phyloP scores from a whole-genome alignment of 306 rosid species.

The Rosa chinensis region DNA sequence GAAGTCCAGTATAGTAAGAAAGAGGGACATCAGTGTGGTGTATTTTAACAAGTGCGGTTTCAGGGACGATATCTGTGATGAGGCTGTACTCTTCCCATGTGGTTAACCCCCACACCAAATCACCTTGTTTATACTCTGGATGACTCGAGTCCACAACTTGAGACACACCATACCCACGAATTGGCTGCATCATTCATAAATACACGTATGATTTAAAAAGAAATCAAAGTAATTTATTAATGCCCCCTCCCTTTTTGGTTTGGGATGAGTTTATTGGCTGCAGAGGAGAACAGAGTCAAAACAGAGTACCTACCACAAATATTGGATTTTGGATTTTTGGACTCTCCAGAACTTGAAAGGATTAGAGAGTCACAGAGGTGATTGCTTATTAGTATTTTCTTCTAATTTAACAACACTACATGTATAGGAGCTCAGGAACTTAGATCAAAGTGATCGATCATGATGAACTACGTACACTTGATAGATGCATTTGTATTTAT shows the following conservation, averaged over 20 bases:
- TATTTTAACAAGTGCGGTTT: conserved; percentile 40
- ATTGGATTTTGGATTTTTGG: too few relatives aligned
- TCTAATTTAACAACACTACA: too few relatives aligned
- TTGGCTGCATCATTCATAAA: conserved; percentile 11
- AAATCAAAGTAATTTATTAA: neutral
- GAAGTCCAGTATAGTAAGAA: conserved; percentile 44
- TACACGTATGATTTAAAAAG: neutral
- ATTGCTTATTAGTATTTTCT: too few relatives aligned
- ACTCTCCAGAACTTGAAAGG: too few relatives aligned
- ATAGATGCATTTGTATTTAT: neutral
- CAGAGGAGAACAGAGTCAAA: too few relatives aligned
- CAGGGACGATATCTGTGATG: conserved; percentile 19
- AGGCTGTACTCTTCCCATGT: conserved; percentile 59
- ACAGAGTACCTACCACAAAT: too few relatives aligned
- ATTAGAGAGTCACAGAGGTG: too few relatives aligned
- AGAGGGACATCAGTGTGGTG: conserved; percentile 44
- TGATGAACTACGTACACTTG: too few relatives aligned
- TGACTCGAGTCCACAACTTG: conserved; percentile 49
- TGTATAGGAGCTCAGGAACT: too few relatives aligned
- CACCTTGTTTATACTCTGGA: conserved; percentile 46
- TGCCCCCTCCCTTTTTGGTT: neutral
- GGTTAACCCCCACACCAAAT: conserved; percentile 46
- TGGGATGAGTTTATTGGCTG: too few relatives aligned
- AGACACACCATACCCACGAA: conserved; percentile 40
- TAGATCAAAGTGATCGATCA: too few relatives aligned